Base-by-base conservation (phyloP, 805 yeast genomes). In the Ogataea paraovalis region DNA sequence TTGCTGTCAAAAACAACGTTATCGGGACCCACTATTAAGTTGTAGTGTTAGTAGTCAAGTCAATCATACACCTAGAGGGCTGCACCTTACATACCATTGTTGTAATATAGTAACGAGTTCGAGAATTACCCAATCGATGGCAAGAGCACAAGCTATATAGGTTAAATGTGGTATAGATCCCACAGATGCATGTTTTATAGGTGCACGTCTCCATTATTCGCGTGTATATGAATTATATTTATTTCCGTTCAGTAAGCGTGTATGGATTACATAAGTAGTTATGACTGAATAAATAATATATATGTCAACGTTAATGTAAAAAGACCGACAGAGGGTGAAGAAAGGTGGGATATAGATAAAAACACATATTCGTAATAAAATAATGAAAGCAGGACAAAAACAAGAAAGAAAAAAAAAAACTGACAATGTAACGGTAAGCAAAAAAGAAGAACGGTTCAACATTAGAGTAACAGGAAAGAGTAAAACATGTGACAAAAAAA, bases 11-110 rank as follows among this genome's bases (percentile, higher is more conserved):
- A 39, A 58, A 59, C 32, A 60, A 41, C 34, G 61, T 47, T 20
- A 61, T 48, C 9, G 64, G 57, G 18, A 59, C 44, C 65, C 65
- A 64, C 63, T 56, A 7, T 30, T 30, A 30, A 30, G 34, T 30
- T 30, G 34, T 30, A 10, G 28, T 25, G 28, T 7, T 25, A 25
- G 10, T n/a, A n/a, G n/a, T n/a, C n/a, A n/a, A n/a, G n/a, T n/a
- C n/a, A n/a, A n/a, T n/a, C n/a, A n/a, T n/a, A n/a, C n/a, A n/a
- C n/a, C n/a, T n/a, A n/a, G n/a, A n/a, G n/a, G n/a, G n/a, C n/a
- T n/a, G n/a, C n/a, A n/a, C n/a, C n/a, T 30, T 30, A 18, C 19
- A 34, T 34, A 18, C 38, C 19, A n/a, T 30, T 30, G n/a, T n/a
- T n/a, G n/a, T n/a, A n/a, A n/a, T n/a, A n/a, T n/a, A n/a, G n/a